Base-by-base conservation (phyloP, 306 rosid species). In the Crataegus laevigata region DNA sequence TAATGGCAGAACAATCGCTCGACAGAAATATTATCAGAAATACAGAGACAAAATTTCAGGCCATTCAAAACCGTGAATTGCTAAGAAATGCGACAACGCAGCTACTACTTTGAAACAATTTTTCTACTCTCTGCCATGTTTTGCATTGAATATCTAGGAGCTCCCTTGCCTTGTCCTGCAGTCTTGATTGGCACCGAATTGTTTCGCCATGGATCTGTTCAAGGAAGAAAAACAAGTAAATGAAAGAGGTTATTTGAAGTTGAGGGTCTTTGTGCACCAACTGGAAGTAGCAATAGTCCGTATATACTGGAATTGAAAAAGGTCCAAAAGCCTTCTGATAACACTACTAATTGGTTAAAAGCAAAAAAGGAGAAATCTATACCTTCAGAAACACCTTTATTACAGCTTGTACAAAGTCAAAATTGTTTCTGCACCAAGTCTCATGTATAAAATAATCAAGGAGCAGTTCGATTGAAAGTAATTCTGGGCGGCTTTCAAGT, bases 381-480 rank as follows among this genome's bases (percentile, higher is more conserved):
- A 94, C 99, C 96, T 91, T 94, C 69, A 91, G 87, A 82, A 94
- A 94, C 78, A 94, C 79, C 81, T 86, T 88, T 77, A 92, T 80
- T 64, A 92, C 89, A 42, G 99, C 99, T 83, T 94, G 99, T 36
- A 94, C 75, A 75, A 94, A 92, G 91, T 94, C 99, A 24, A 91
- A 94, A 81, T 94, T 89, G 81, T 90, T 90, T 83, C 87, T 85
- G 81, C 82, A 74, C 57, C 93, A 87, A 69, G 89, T 89, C 89
- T 94, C 93, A 11, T 85, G 81, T 42, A 84, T 87, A 67, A 92
- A 90, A 81, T 90, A 94, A 83, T 94, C 97, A 74, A 94, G 71
- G 73, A 94, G 93, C 75, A 81, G 84, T 80, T 87, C 89, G 13
- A 91, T 90, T 1, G 89, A 84, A 70, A 43, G 50, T 71, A 91